Evolutionary conservation across 1,139 yeast genomes (phyloP), one percentile per base, ranked within the genome.

Genomic region (Pichia sp.): DNA sequence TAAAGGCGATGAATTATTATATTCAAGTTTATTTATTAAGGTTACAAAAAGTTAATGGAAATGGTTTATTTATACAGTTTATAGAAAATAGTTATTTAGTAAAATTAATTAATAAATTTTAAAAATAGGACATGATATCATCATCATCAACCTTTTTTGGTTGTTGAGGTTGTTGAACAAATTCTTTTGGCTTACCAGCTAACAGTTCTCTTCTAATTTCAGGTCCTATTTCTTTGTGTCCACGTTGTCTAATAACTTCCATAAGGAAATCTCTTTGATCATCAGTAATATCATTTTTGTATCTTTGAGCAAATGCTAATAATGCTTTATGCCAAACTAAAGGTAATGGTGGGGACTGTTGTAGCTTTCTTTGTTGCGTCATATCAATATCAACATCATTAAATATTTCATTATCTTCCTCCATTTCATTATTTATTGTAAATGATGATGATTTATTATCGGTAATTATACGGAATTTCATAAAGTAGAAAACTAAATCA

Each of bases 241-340:
- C 84, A 70, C 96, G 86, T 67, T 86, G 91, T 70, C 96, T 85
- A 22, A 90, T 81, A 3, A 96, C 91, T 62, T 93, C 98, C 66
- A 93, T 72, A 57, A 93, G 73, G 70, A 91, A 89, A 62, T 93
- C 99, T 66, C 96, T 80, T 74, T 93, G 99, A 67, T 95, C 99
- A 63, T 89, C 96, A 18, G 99, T 93, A 55, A 93, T 88, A 73
- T 93, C 99, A 68, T 93, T 91, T 70, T 93, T 93, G 70, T 93
- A 93, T 59, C 96, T 79, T 73, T 91, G 97, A 44, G 97, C 96
- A 74, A 93, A 95, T 3, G 95, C 85, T 54, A 93, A 75, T 65
- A 93, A 85, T 2, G 97, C 91, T 68, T 93, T 95, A 67, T 95
- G 98, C 98, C 99, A 93, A 44, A 93, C 93, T 16, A 93, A 88